Conservation (phyloP, 306 rosid species). For the Quercus rubra region DNA sequence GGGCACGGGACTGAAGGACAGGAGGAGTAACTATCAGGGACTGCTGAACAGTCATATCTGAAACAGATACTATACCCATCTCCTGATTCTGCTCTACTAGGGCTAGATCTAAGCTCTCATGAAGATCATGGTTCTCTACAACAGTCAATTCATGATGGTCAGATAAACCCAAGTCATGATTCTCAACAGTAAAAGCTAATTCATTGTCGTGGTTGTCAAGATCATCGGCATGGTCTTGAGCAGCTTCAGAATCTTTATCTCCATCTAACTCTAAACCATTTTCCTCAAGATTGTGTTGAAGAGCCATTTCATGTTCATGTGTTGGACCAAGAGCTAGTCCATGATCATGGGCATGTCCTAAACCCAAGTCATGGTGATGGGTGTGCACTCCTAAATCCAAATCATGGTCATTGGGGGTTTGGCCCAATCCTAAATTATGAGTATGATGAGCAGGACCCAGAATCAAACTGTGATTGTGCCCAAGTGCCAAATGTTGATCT, state of each 20-base stretch:
- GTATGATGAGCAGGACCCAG: background rate
- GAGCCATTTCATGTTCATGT: conserved; percentile 23
- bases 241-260: conserved; percentile 18
- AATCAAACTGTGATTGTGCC: conserved; percentile 16
- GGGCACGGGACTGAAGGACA: conserved; percentile 38
- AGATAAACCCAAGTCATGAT: conserved; percentile 34
- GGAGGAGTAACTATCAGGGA: conserved; percentile 18
- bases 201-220: conserved; percentile 12
- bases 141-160: conserved; percentile 36
- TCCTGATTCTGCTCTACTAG: conserved; percentile 40
- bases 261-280: conserved; percentile 25
- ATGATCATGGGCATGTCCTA: conserved; percentile 23
- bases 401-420: conserved; percentile 14
- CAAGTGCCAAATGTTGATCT: conserved; percentile 9
- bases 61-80: conserved; percentile 22
- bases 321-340: conserved; percentile 16
- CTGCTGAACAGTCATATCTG: conserved; percentile 27
- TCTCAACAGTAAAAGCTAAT: conserved; percentile 21
- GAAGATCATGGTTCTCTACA: conserved; percentile 34
- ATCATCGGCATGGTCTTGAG: conserved; percentile 20
- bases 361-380: conserved; percentile 11
- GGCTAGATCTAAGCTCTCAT: conserved; percentile 33
- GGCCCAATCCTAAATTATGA: conserved; percentile 19
- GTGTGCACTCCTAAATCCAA: conserved; percentile 20
- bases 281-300: conserved; percentile 27